Conservation (phyloP, 345 rosid genomes). For the Citrus trifoliata region DNA sequence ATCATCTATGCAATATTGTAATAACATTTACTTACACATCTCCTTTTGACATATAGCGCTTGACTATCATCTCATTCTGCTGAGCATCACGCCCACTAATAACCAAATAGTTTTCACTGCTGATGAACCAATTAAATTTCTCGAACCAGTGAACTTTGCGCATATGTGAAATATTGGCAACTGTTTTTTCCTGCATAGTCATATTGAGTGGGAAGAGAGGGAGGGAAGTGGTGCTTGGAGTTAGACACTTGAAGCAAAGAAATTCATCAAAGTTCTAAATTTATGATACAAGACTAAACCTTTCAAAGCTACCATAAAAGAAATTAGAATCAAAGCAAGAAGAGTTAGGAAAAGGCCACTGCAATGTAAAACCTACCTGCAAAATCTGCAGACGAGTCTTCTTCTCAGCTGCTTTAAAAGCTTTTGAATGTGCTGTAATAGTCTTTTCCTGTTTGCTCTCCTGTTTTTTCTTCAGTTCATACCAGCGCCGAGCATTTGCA, state of each 20-base stretch:
- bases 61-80: constrained; percentile 97
- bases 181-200: constrained; percentile 69
- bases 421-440: constrained; percentile 85
- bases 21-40: constrained; percentile 63
- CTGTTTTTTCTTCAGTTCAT: constrained; percentile 91
- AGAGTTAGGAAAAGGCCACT: background rate
- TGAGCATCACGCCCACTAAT: constrained; percentile 98
- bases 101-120: constrained; percentile 90
- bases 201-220: background rate
- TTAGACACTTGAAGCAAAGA: background rate
- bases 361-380: constrained; percentile 49
- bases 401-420: constrained; percentile 96
- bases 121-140: constrained; percentile 98
- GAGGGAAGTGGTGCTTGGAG: background rate
- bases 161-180: constrained; percentile 88
- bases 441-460: constrained; percentile 96
- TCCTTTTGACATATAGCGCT: constrained; percentile 97
- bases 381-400: constrained; percentile 91
- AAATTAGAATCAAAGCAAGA: background rate
- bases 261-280: background rate
- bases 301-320: background rate
- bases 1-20: background rate
- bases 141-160: constrained; percentile 99
- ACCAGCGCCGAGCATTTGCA: constrained; percentile 95
- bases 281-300: background rate